Base-by-base conservation (phyloP, 495 filamentous ascomycete species). In the Evernia prunastri region DNA sequence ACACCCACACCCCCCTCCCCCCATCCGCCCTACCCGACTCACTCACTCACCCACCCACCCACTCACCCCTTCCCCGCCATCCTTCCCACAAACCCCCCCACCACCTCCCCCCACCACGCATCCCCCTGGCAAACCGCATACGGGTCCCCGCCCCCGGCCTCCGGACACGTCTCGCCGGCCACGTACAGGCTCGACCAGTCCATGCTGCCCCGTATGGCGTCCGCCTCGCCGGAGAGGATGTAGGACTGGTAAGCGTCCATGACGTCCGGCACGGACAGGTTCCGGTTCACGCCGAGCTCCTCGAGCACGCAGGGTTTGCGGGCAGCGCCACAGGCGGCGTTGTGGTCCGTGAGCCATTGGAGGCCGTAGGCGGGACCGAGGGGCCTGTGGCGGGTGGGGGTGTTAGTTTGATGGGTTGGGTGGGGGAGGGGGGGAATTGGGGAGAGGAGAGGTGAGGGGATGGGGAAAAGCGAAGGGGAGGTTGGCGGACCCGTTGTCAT, bases 261-360 rank as follows among this genome's bases (percentile, higher is more conserved):
- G 35, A 40, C 20, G 23, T 23, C 17, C 11, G 15, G 9, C 4
- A 57, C 33, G 4, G 12, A 1, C 13, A 45, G 49, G 59, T 73
- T 65, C 54, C 67, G 76, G 4, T 73, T 78, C 47, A 81, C 69
- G 64, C 86, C 84, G 65, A 88, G 88, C 70, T 88, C 86, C 66
- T 89, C 86, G 58, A 85, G 78, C 20, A 89, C 76, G 42, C 86
- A 87, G 0, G 87, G 86, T 74, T 88, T 89, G 33, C 77, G 77
- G n/a, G 78, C 80, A 9, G 77, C 79, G 25, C 70, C 71, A 58
- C 81, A 84, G 2, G 81, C 78, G 0, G 72, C 76, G 1, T 79
- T 85, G 66, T 89, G 86, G 54, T 85, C 78, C 11, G 74, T 74
- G 61, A 88, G 76, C 86, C 86, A 88, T 58, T 77, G 73, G 51